Conservation (phyloP, 768 basidiomycete genomes). For the Rhodocollybia butyracea region DNA sequence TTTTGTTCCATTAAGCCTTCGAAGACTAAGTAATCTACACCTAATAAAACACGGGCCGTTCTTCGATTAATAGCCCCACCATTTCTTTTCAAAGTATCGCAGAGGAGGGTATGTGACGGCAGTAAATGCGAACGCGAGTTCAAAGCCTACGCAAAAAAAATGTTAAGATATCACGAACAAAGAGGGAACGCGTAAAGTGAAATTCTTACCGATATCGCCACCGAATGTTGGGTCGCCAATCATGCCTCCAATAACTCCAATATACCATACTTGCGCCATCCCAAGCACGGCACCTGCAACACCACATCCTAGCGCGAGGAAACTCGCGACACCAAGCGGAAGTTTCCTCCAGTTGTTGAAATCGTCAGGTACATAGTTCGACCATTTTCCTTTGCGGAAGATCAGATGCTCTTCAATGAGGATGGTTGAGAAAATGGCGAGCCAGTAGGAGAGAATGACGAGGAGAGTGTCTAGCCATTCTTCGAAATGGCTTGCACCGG, state of each 20-base stretch:
- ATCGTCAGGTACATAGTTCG: slow-evolving; percentile 31
- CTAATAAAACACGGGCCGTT: background rate
- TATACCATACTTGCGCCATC: slow-evolving; percentile 27
- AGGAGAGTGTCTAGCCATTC: slow-evolving; percentile 39
- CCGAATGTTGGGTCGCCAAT: slow-evolving; percentile 12
- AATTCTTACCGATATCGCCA: slow-evolving; percentile 4
- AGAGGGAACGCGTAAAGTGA: too few relatives aligned
- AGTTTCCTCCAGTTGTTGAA: slow-evolving; percentile 29
- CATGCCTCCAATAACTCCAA: slow-evolving; percentile 18
- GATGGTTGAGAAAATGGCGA: slow-evolving; percentile 43
- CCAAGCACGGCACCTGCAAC: slow-evolving; percentile 32
- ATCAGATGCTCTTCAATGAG: slow-evolving; percentile 46
- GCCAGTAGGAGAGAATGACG: slow-evolving; percentile 42
- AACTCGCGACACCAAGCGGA: slow-evolving; percentile 34
- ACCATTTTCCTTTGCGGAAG: slow-evolving; percentile 33
- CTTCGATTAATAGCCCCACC: background rate
- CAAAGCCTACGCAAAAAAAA: slow-evolving; percentile 2
- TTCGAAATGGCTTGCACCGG: slow-evolving; percentile 41
- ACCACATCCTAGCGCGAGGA: slow-evolving; percentile 27
- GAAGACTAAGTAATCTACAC: background rate
- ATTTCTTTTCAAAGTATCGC: slow-evolving; percentile 4
- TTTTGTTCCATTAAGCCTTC: background rate
- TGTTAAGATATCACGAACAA: too few relatives aligned
- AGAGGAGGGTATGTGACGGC: slow-evolving; percentile 6
- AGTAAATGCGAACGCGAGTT: background rate